phyloP scores from a whole-genome alignment of 2,329 filamentous ascomycete species.

The Albifimbria verrucaria region DNA sequence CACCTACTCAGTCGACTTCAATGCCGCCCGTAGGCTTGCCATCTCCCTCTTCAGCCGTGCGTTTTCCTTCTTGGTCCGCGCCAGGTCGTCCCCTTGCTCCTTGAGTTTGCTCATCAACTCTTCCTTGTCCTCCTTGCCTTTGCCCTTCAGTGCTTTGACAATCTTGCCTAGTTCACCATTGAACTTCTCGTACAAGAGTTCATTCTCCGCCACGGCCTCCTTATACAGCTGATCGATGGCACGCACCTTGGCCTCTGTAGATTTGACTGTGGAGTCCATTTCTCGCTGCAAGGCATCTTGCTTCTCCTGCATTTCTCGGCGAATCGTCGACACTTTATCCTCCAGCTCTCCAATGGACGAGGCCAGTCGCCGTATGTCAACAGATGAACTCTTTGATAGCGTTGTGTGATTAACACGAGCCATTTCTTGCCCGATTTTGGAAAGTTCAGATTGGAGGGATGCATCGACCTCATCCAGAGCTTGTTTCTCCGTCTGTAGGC shows the following conservation, averaged over 20 bases:
- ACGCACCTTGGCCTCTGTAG: conserved; percentile 74
- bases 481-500: conserved; percentile 77
- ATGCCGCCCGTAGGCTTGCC: conserved; percentile 59
- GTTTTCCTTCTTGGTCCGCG: conserved; percentile 80
- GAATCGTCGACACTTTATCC: conserved; percentile 56
- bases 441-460: conserved; percentile 70
- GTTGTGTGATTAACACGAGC: conserved; percentile 47
- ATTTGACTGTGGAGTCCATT: conserved; percentile 66
- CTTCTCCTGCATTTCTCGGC: conserved; percentile 57
- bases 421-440: conserved; percentile 78
- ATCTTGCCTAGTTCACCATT: conserved; percentile 88
- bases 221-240: conserved; percentile 87
- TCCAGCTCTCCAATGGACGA: conserved; percentile 65
- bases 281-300: conserved; percentile 66
- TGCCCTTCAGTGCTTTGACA: conserved; percentile 68
- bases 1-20: conserved; percentile 42
- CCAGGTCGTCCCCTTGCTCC: conserved; percentile 74
- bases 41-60: conserved; percentile 78
- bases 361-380: conserved; percentile 47
- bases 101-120: conserved; percentile 69
- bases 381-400: conserved; percentile 23
- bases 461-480: conserved; percentile 68
- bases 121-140: conserved; percentile 73
- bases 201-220: conserved; percentile 85
- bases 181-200: conserved; percentile 86